These are phyloP conservation scores for Canavalia ensiformis DNA, from an alignment of 306 rosid species.

Conservation along the genomic window DNA sequence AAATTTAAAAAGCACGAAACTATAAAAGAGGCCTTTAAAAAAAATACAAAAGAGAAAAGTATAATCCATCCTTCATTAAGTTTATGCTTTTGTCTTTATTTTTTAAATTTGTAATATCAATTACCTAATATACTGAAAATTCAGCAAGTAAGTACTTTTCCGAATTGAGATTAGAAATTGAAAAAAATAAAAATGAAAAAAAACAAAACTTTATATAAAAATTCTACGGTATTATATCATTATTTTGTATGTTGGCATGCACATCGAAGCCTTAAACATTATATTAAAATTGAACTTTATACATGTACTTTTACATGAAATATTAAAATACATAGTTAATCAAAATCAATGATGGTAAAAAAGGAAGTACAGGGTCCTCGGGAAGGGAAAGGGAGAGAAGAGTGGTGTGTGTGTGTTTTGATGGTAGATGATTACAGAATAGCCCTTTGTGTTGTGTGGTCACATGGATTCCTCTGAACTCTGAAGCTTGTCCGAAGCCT, in stretches of 20 bases:
- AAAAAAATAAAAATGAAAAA: background rate
- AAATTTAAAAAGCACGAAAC: no score
- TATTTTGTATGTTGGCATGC: background rate
- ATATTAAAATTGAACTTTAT: no score
- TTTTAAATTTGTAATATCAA: background rate
- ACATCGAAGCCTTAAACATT: background rate
- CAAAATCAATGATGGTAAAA: background rate
- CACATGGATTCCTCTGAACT: constrained; percentile 90
- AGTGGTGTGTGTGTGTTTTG: constrained; percentile 27
- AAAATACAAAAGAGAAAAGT: no score
- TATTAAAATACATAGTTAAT: constrained; percentile 1
- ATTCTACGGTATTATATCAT: background rate
- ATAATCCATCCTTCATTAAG: no score
- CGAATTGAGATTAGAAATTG: no score
- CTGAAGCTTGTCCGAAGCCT: constrained; percentile 59
- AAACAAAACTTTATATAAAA: background rate
- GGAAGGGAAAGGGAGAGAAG: constrained; percentile 49
- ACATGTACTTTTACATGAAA: background rate
- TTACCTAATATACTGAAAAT: no score
- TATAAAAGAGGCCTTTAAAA: no score
- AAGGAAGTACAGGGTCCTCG: constrained; percentile 40
- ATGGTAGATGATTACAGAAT: constrained; percentile 62
- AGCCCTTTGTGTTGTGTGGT: constrained; percentile 60
- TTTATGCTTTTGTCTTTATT: background rate
- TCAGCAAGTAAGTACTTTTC: no score